These are phyloP conservation scores for Populus hybrid DNA, from an alignment of 441 rosid species.

Conservation along the genomic window DNA sequence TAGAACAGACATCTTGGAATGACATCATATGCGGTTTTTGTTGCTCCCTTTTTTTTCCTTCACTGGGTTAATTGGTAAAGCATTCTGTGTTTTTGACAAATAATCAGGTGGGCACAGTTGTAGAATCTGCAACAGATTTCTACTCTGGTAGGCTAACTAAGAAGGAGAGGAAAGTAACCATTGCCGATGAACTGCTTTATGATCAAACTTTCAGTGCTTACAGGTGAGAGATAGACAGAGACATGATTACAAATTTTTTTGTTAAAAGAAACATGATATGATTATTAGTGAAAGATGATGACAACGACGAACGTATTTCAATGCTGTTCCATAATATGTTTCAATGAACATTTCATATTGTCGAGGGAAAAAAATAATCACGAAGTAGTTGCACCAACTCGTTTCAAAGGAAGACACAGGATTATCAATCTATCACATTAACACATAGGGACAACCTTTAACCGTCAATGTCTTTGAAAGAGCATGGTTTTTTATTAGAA, in stretches of 20 bases:
- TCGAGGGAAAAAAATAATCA: background rate
- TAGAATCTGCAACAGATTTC: conserved; percentile 69
- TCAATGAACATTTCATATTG: background rate
- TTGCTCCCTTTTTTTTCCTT: background rate
- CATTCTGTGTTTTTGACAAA: conserved; percentile 1
- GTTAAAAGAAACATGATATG: background rate
- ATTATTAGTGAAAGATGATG: background rate
- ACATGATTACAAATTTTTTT: background rate
- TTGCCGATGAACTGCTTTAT: conserved; percentile 81
- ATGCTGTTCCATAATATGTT: background rate
- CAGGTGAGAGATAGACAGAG: conserved; percentile 42
- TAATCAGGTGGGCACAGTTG: conserved; percentile 73
- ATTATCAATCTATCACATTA: background rate
- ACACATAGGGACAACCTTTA: background rate
- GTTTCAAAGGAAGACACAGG: background rate
- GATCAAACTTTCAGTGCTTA: conserved; percentile 47
- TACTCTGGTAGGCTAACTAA: conserved; percentile 61
- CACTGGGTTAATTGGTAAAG: background rate
- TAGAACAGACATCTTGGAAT: conserved; percentile 1
- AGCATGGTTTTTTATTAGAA: background rate
- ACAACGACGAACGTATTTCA: background rate
- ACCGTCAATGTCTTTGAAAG: background rate
- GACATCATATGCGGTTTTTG: background rate
- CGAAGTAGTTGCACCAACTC: background rate
- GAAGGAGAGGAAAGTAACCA: conserved; percentile 74